These are phyloP conservation scores for Claviceps sp. DNA, from an alignment of 2,329 filamentous ascomycete genomes.

Conservation along the genomic window DNA sequence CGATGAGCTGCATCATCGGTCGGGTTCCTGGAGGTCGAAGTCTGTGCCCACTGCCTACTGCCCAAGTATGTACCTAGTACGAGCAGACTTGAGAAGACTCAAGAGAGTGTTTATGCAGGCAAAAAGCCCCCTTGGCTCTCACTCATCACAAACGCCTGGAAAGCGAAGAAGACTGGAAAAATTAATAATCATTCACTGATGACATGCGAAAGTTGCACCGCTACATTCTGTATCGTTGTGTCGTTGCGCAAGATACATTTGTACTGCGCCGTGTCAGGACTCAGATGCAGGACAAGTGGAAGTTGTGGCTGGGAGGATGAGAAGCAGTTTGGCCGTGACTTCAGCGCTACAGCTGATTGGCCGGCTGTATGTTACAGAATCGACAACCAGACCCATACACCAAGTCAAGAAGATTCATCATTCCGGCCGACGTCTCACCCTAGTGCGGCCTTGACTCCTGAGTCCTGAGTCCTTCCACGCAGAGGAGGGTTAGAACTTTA, in stretches of 20 bases:
- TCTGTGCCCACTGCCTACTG: background rate
- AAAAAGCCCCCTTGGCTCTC: no score
- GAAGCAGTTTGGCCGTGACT: background rate
- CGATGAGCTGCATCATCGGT: constrained; percentile 3
- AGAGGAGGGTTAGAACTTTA: background rate
- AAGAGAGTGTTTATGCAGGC: background rate
- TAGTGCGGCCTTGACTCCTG: background rate
- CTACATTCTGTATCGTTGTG: no score
- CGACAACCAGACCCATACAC: background rate
- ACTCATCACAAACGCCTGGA: no score
- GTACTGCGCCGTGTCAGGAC: background rate
- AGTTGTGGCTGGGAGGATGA: background rate
- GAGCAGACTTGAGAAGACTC: background rate
- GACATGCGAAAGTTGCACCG: no score
- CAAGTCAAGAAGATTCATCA: background rate
- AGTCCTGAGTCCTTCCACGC: background rate
- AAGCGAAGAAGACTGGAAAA: background rate
- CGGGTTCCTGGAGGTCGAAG: background rate
- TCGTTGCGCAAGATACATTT: no score
- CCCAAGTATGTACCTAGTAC: background rate
- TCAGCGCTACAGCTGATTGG: background rate
- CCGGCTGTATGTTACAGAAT: background rate
- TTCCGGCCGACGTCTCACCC: background rate
- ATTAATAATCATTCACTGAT: background rate
- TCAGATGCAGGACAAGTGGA: background rate